A percentile compares a stretch with the other conserved stretches of the same genome.
phyloP scores from a whole-genome alignment of 169 alveolate genomes.

The Cryptosporidium sp. region DNA sequence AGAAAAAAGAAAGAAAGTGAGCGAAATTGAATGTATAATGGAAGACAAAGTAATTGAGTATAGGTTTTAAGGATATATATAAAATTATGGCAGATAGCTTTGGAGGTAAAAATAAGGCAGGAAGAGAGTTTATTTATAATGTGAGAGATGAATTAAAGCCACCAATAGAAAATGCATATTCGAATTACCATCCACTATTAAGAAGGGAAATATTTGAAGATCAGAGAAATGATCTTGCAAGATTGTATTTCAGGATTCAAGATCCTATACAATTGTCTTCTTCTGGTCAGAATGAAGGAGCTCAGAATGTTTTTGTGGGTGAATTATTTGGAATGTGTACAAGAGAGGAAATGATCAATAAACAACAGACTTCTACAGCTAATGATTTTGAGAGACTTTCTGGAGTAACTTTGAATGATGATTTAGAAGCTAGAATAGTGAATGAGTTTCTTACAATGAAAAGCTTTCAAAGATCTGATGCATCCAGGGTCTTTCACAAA shows the following conservation, averaged over 20 bases:
- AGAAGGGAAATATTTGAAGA: conserved; percentile 50
- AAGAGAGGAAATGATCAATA: conserved; percentile 83
- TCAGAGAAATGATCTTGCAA: background rate
- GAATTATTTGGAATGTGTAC: conserved; percentile 85
- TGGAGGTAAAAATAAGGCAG: conserved; percentile 38
- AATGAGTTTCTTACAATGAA: conserved; percentile 83
- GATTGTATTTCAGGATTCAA: conserved; percentile 32
- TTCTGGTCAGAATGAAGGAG: background rate
- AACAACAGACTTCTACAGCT: conserved; percentile 85
- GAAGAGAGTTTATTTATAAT: conserved; percentile 39
- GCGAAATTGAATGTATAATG: background rate
- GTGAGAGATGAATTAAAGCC: conserved; percentile 40
- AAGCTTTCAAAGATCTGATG: conserved; percentile 88
- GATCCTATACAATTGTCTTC: conserved; percentile 46
- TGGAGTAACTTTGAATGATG: conserved; percentile 77
- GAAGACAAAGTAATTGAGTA: background rate
- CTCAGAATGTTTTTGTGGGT: conserved; percentile 79
- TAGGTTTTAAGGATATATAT: background rate
- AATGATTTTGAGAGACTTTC: conserved; percentile 84
- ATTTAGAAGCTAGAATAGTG: conserved; percentile 83
- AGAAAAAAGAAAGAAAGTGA: background rate
- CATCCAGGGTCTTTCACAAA: conserved; percentile 85
- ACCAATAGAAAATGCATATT: conserved; percentile 29
- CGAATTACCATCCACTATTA: conserved; percentile 18
- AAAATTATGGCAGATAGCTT: conserved; percentile 19